These are phyloP conservation scores for Leptomonas pyrrhocoris DNA, from an alignment of 208 protist genomes.

Conservation along the genomic window DNA sequence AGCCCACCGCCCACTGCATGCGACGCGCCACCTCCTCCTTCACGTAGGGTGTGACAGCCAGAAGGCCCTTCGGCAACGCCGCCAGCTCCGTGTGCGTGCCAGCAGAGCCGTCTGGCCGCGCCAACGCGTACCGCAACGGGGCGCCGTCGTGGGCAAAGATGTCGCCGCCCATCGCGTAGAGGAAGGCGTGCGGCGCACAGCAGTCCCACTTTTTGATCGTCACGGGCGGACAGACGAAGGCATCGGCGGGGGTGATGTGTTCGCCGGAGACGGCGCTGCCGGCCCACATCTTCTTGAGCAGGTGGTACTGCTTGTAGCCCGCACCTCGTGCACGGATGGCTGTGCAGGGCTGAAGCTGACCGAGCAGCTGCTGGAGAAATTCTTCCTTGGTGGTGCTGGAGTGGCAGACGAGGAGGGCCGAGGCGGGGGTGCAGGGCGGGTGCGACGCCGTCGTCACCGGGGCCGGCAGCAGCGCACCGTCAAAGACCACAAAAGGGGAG, in stretches of 20 bases:
- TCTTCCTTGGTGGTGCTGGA: conserved; percentile 46
- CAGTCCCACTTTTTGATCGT: conserved; percentile 84
- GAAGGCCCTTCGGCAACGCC: conserved; percentile 38
- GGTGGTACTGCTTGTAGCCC: conserved; percentile 62
- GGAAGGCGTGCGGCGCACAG: conserved; percentile 75
- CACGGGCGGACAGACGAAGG: conserved; percentile 58
- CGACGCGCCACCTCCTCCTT: conserved; percentile 38
- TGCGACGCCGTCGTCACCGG: background rate
- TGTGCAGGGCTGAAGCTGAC: conserved; percentile 34
- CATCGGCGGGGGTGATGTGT: conserved; percentile 34
- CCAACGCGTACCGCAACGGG: conserved; percentile 41
- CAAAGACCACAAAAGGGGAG: conserved; percentile 51
- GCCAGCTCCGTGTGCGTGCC: conserved; percentile 18
- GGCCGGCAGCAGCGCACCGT: conserved; percentile 32
- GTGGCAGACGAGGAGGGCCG: conserved; percentile 32
- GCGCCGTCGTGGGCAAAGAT: conserved; percentile 40
- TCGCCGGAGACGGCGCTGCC: background rate
- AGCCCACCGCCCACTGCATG: conserved; percentile 29
- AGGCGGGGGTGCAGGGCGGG: background rate
- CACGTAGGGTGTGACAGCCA: conserved; percentile 38
- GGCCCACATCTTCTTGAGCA: conserved; percentile 37
- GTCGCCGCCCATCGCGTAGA: conserved; percentile 64
- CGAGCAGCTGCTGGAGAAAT: conserved; percentile 35
- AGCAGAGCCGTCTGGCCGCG: background rate
- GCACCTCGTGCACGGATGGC: conserved; percentile 37